Evolutionary conservation across 2,329 filamentous ascomycete species (phyloP).

Genomic region (Aspergillaceae sp.): DNA sequence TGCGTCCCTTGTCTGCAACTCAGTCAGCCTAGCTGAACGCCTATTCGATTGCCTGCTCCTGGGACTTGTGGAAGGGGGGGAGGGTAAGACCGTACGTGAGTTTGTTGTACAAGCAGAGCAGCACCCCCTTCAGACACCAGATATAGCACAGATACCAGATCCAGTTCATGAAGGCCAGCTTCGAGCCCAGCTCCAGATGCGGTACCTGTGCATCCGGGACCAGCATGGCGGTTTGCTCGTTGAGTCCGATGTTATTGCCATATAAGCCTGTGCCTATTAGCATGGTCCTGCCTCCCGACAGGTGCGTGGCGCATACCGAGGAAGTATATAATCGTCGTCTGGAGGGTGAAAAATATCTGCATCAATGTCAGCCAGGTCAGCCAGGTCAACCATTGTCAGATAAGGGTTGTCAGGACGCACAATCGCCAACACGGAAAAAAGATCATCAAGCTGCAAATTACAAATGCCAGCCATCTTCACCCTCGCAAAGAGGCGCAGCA

Average conservation of each 20-base stretch:
- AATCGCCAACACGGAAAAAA: conserved; percentile 10
- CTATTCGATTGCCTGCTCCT: too few species aligned
- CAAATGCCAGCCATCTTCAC: conserved; percentile 6
- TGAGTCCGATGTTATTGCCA: conserved; percentile 24
- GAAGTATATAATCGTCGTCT: conserved; percentile 7
- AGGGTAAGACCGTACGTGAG: conserved; percentile 11
- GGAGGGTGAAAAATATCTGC: conserved; percentile 10
- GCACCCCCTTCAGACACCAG: conserved; percentile 25
- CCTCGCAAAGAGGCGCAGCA: conserved; percentile 7
- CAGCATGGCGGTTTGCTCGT: conserved; percentile 15
- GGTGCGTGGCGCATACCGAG: conserved; percentile 2
- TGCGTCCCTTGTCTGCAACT: conserved; percentile 15
- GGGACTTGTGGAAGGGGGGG: too few species aligned
- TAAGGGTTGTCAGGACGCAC: conserved; percentile 1
- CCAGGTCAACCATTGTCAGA: not conserved
- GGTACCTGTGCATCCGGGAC: conserved; percentile 17
- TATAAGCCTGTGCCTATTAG: conserved; percentile 8
- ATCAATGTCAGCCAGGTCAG: too few species aligned
- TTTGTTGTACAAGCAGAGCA: conserved; percentile 24
- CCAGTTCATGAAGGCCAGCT: conserved; percentile 25
- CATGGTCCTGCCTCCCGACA: not conserved
- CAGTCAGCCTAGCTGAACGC: too few species aligned
- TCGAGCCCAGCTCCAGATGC: conserved; percentile 19
- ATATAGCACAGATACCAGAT: conserved; percentile 27
- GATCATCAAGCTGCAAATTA: conserved; percentile 10